Evolutionary conservation across 805 yeast genomes (phyloP).

Genomic region (Monosporozyma aquatica): DNA sequence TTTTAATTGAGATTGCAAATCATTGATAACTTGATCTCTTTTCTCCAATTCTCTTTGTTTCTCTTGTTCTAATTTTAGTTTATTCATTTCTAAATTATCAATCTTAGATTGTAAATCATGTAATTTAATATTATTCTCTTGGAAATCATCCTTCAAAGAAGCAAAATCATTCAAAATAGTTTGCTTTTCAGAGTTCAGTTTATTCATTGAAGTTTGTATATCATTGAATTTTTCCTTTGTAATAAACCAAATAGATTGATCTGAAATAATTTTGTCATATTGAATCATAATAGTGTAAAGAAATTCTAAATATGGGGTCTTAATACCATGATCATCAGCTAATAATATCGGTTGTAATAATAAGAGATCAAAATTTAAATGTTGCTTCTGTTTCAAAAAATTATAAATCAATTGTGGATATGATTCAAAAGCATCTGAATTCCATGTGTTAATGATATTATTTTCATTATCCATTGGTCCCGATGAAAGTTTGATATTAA

Average conservation of each 20-base stretch:
- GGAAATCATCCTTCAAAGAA: not conserved
- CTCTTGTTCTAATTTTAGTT: not conserved
- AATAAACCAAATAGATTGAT: slow-evolving; percentile 27
- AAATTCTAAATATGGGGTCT: slow-evolving; percentile 84
- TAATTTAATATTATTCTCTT: not conserved
- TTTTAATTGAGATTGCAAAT: not conserved
- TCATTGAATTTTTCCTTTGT: slow-evolving; percentile 9
- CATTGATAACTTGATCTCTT: not conserved
- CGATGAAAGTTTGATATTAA: slow-evolving; percentile 65
- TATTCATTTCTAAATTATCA: not conserved
- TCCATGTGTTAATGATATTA: slow-evolving; percentile 45
- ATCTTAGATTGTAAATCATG: not conserved
- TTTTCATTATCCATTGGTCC: slow-evolving; percentile 50
- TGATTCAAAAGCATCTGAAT: slow-evolving; percentile 26
- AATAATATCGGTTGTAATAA: slow-evolving; percentile 76
- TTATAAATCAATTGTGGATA: slow-evolving; percentile 55
- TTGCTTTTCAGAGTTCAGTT: slow-evolving; percentile 1
- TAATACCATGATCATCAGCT: slow-evolving; percentile 76
- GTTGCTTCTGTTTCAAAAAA: too few relatives aligned
- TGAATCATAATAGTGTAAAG: slow-evolving; percentile 70
- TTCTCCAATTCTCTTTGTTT: not conserved
- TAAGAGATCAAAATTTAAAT: slow-evolving; percentile 56
- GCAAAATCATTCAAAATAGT: slow-evolving; percentile 1
- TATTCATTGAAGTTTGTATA: not conserved
- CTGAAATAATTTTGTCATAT: slow-evolving; percentile 39